These are phyloP conservation scores for Apiospora phragmitis DNA, from an alignment of 2,329 filamentous ascomycete species.

Conservation along the genomic window DNA sequence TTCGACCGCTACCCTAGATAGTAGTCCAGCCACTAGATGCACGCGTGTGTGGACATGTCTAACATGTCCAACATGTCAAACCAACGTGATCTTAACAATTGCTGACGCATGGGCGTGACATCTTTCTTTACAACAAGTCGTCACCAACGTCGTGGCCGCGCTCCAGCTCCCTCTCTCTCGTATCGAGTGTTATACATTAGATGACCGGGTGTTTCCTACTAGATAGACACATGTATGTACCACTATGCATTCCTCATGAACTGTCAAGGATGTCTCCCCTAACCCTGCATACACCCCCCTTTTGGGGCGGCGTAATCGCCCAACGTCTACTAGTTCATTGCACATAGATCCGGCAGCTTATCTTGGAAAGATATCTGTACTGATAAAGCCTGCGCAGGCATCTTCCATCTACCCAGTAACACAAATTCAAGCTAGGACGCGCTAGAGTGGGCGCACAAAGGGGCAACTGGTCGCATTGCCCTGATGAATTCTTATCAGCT, in stretches of 20 bases:
- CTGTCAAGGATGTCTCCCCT: neutral
- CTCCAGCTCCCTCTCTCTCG: neutral
- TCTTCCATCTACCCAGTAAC: neutral
- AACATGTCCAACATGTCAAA: neutral
- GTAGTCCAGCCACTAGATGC: neutral
- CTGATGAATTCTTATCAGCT: neutral
- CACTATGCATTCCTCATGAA: neutral
- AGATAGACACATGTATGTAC: neutral
- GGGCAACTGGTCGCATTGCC: neutral
- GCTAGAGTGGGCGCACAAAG: neutral
- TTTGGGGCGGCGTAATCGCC: neutral
- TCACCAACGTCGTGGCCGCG: neutral
- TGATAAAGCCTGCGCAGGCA: neutral
- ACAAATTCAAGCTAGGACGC: neutral
- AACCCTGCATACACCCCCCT: neutral
- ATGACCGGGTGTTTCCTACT: too few relatives aligned
- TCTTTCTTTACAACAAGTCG: neutral
- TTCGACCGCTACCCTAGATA: neutral
- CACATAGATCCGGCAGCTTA: neutral
- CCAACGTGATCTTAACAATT: neutral
- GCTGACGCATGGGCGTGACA: constrained; percentile 2
- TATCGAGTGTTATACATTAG: neutral
- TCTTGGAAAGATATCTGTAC: neutral
- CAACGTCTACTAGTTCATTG: neutral
- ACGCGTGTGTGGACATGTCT: too few relatives aligned